A percentile compares a stretch with the other conserved stretches of the same genome.
These are phyloP conservation scores for Microstegium vimineum DNA, from an alignment of 176 grass and related monocot genomes.

Conservation along the genomic window DNA sequence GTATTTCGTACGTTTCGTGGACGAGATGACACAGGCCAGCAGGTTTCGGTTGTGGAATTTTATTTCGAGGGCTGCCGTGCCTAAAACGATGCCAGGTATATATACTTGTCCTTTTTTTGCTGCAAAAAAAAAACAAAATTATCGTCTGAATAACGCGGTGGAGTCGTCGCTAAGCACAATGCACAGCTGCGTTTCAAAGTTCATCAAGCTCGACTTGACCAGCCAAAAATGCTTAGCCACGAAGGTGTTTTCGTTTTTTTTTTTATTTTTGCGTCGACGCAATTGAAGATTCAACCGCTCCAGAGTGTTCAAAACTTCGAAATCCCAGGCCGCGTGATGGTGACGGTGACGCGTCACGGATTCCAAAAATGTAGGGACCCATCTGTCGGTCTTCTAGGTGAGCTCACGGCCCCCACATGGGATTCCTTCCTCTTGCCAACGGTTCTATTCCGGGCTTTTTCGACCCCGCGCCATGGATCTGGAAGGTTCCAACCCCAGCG, in stretches of 20 bases:
- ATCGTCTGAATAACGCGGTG: background rate
- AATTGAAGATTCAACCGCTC: background rate
- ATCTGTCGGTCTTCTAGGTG: background rate
- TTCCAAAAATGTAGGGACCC: background rate
- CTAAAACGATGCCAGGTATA: background rate
- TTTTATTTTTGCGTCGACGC: background rate
- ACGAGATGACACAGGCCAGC: background rate
- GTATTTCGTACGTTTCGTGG: conserved; percentile 15
- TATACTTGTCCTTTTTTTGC: background rate
- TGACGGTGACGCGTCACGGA: background rate
- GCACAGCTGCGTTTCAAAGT: background rate
- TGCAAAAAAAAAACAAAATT: background rate
- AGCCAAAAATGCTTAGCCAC: conserved; percentile 28
- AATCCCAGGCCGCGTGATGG: background rate
- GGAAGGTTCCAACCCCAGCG: background rate
- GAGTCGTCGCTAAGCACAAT: background rate
- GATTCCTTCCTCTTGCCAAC: conserved; percentile 16
- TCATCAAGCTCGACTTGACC: background rate
- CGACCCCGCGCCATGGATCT: background rate
- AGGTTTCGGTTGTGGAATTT: background rate
- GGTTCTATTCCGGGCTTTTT: conserved; percentile 3
- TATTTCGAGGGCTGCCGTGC: background rate
- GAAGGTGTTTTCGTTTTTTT: conserved; percentile 1
- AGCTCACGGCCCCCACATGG: background rate
- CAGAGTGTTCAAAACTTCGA: conserved; percentile 16